Percentiles rank a stretch among this genome's conserved stretches.
Conservation (phyloP, 768 basidiomycete genomes). For the Cantharellus cinnabarinus region DNA sequence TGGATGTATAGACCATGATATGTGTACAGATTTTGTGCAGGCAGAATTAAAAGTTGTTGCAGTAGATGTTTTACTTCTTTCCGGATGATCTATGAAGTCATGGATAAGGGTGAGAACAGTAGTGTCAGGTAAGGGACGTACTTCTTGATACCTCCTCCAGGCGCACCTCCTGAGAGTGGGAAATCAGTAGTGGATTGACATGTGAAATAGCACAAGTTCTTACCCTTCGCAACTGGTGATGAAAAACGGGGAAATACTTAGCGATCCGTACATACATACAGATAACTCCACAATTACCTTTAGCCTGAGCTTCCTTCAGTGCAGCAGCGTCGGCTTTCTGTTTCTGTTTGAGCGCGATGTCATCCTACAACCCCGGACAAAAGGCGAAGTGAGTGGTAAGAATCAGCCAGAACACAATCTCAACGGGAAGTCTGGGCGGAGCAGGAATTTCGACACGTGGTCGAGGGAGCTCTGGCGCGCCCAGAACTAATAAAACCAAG, state of each 20-base stretch:
- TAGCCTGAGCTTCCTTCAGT: conserved; percentile 48
- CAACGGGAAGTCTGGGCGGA: neutral
- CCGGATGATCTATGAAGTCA: neutral
- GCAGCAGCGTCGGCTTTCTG: conserved; percentile 57
- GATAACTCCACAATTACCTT: conserved; percentile 28
- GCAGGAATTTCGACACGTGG: neutral
- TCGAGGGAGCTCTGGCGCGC: neutral
- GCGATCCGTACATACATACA: neutral
- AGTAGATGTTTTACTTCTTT: neutral
- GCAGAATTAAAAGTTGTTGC: neutral
- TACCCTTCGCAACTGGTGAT: conserved; percentile 34
- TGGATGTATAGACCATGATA: neutral
- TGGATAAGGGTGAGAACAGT: neutral
- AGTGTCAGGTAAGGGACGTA: conserved; percentile 20
- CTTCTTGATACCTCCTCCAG: conserved; percentile 68
- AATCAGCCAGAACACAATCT: too few relatives aligned
- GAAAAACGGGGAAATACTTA: neutral
- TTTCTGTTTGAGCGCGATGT: conserved; percentile 51
- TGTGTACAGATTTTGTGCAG: neutral
- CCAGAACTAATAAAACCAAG: neutral
- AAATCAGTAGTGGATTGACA: conserved; percentile 28
- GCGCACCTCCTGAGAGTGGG: conserved; percentile 21
- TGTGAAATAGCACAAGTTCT: conserved; percentile 3
- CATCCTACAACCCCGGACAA: conserved; percentile 31
- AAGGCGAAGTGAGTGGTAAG: neutral